Percentiles rank a stretch among this genome's conserved stretches.
Evolutionary conservation across 108 stramenopile species (phyloP).

Genomic region (Conticribra weissflogii): DNA sequence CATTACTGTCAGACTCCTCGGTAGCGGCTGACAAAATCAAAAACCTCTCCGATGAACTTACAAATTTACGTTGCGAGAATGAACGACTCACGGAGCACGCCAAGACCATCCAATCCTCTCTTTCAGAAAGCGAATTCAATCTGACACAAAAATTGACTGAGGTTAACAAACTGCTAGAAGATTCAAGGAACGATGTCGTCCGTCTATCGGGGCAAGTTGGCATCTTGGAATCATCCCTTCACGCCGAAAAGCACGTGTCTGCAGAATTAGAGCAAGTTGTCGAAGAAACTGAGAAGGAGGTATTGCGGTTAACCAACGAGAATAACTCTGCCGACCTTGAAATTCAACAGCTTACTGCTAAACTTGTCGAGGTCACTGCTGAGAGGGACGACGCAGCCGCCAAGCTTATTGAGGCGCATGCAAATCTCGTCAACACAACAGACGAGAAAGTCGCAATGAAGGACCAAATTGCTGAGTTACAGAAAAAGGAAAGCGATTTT

Average conservation of each 20-base stretch:
- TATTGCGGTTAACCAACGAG: conserved; percentile 1
- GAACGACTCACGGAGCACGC: background rate
- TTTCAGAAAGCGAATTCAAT: background rate
- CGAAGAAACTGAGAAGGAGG: conserved; percentile 9
- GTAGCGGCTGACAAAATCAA: too few species aligned
- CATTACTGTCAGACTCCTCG: background rate
- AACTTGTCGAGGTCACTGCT: background rate
- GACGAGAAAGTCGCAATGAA: conserved; percentile 1
- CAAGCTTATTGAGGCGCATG: background rate
- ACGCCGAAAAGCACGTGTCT: background rate
- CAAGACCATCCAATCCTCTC: background rate
- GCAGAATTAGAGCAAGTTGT: background rate
- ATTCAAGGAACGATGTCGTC: background rate
- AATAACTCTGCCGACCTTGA: conserved; percentile 6
- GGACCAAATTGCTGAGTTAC: conserved; percentile 7
- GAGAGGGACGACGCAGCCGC: conserved; percentile 8
- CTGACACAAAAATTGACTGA: background rate
- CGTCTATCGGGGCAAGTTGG: background rate
- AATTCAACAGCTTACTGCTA: conserved; percentile 13
- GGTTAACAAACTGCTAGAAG: background rate
- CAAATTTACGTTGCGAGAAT: background rate
- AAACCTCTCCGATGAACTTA: background rate
- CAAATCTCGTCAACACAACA: background rate
- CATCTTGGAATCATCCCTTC: background rate
- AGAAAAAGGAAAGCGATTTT: background rate